Evolutionary conservation across 306 rosid genomes (phyloP), one percentile per base, ranked within the genome.

Genomic region (Astragalus glycyphyllos): DNA sequence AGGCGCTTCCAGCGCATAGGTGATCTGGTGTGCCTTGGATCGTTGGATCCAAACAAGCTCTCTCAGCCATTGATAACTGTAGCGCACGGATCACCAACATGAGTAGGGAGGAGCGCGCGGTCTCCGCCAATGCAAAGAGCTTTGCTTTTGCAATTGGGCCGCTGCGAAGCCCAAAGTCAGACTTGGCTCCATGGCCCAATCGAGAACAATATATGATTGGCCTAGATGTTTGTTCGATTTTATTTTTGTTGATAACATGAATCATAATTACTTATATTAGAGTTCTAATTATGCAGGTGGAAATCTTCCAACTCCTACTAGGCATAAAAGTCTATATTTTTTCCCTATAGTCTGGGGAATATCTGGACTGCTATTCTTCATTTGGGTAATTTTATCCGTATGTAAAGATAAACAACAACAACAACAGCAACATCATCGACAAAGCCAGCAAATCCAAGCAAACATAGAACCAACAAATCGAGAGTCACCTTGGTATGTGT

Each of bases 361-460:
- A 56, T 84, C 90, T 0, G 87, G 79, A 15, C 0, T 77, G 11
- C 2, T 88, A 5, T 77, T 55, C 65, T 9, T 69, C 55, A 2
- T 81, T 8, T 86, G 82, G 45, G 32, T 47, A 31, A 1, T 16
- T 47, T 5, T 65, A 31, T 46, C 58, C 1, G 6, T 65, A 14
- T 65, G 6, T 32, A 65, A 13, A 31, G 44, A 13, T 13, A 47
- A 32, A 47, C 17, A 1, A 0, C 58, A 26, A 6, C 31, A 26
- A 2, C 31, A 26, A 45, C 23, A 26, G 3, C 31, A 26, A 2
- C 31, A 26, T 26, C 23, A 20, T 20, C 23, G 16, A 6, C 29
- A 13, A 3, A n/a, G 0, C n/a, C 58, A 31, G 29, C 72, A 72
- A 53, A 50, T 4, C 5, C 0, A 47, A 8, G 13, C 58, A 9